A percentile compares a stretch with the other conserved stretches of the same genome.
Evolutionary conservation across 208 protist species (phyloP).

Genomic region (Porcisia hertigi): DNA sequence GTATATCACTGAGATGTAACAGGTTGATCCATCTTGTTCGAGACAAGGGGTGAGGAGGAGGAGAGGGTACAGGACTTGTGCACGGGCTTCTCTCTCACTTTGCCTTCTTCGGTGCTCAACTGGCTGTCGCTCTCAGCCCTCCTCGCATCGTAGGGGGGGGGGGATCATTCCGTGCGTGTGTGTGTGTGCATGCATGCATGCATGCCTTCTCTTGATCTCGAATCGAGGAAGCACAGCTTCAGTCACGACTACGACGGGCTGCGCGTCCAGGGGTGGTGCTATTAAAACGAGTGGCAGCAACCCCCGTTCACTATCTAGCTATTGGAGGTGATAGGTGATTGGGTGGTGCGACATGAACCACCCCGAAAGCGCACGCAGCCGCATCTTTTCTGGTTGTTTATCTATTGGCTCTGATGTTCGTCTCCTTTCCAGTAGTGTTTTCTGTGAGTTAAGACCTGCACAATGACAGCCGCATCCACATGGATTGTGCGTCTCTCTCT

Average conservation of each 20-base stretch:
- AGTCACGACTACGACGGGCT: not conserved
- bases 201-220: not conserved
- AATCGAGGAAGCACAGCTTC: not conserved
- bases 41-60: not conserved
- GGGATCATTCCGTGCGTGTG: too few species aligned
- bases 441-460: not conserved
- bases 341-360: not conserved
- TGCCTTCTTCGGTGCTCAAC: too few species aligned
- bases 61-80: not conserved
- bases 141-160: not conserved
- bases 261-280: not conserved
- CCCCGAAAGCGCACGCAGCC: not conserved
- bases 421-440: not conserved
- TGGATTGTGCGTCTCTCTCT: too few species aligned
- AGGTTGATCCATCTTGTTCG: not conserved
- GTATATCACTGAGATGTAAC: slow-evolving; percentile 59
- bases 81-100: not conserved
- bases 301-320: not conserved
- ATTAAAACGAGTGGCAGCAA: not conserved
- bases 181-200: not conserved
- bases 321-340: not conserved
- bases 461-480: not conserved
- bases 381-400: not conserved
- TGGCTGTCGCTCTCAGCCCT: not conserved
- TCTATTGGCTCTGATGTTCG: not conserved